Percentiles rank a stretch among this genome's conserved stretches.
phyloP scores from a whole-genome alignment of 2,329 filamentous ascomycete genomes.

The Pezicula radicicola region DNA sequence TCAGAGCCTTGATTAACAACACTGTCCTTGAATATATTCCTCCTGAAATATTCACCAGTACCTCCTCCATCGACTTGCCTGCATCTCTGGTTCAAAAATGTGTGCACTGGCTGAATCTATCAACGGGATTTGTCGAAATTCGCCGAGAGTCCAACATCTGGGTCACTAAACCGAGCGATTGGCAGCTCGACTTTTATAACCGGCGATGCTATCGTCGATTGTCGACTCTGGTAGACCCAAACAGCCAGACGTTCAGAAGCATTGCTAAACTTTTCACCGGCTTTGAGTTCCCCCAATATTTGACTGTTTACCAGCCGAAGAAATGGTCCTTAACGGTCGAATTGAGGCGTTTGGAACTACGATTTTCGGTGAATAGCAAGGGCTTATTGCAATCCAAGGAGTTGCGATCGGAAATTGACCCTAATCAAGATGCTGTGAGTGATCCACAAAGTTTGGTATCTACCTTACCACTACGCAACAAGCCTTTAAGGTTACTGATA shows the following conservation, averaged over 20 bases:
- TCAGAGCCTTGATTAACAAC: constrained; percentile 34
- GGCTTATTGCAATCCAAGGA: constrained; percentile 44
- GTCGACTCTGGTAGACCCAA: constrained; percentile 44
- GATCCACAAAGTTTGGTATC: too few relatives aligned
- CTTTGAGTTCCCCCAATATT: constrained; percentile 42
- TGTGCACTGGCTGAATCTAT: constrained; percentile 57
- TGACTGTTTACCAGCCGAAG: constrained; percentile 44
- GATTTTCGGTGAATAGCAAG: constrained; percentile 45
- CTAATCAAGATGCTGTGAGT: constrained; percentile 48
- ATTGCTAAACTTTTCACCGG: constrained; percentile 42
- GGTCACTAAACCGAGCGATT: constrained; percentile 33
- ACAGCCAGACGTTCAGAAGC: constrained; percentile 34
- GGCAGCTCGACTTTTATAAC: constrained; percentile 32
- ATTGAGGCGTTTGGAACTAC: constrained; percentile 48
- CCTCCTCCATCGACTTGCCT: constrained; percentile 44
- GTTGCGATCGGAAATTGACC: constrained; percentile 49
- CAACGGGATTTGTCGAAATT: constrained; percentile 44
- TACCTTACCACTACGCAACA: too few relatives aligned
- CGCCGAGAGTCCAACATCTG: constrained; percentile 40
- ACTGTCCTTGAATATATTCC: constrained; percentile 33
- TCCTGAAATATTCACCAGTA: constrained; percentile 24
- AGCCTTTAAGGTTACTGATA: too few relatives aligned
- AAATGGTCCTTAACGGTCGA: constrained; percentile 38
- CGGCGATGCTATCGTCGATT: constrained; percentile 24
- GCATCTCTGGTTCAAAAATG: constrained; percentile 45